Evolutionary conservation across 306 rosid species (phyloP).

Genomic region (Prunus fruticosa): DNA sequence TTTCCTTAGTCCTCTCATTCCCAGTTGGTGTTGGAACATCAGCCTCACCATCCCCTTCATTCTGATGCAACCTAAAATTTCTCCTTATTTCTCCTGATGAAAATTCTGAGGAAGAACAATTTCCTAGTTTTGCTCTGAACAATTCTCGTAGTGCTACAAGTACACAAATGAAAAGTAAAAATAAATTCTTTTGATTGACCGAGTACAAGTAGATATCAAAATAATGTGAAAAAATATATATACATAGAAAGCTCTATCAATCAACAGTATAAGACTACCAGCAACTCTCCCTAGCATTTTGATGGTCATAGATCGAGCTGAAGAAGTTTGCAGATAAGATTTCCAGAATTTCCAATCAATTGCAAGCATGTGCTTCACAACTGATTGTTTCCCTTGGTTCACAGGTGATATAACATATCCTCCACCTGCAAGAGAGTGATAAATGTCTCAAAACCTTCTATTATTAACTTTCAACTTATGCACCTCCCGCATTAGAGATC

Average conservation of each 20-base stretch:
- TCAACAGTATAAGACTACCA: conserved; percentile 38
- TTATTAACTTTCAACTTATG: background rate
- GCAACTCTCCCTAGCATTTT: conserved; percentile 81
- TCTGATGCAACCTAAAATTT: conserved; percentile 31
- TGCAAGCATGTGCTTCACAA: conserved; percentile 91
- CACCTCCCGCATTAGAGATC: background rate
- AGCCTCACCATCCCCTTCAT: conserved; percentile 34
- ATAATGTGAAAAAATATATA: background rate
- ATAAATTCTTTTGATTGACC: background rate
- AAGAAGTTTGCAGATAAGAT: conserved; percentile 50
- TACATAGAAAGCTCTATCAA: background rate
- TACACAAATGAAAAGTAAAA: background rate
- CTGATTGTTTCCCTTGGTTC: conserved; percentile 66
- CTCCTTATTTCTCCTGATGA: conserved; percentile 55
- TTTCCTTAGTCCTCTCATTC: conserved; percentile 28
- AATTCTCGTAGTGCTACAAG: conserved; percentile 68
- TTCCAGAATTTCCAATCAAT: conserved; percentile 92
- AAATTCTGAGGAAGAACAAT: conserved; percentile 34
- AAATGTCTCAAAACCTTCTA: background rate
- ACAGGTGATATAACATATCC: conserved; percentile 78
- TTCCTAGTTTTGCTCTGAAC: conserved; percentile 54
- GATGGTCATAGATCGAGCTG: conserved; percentile 59
- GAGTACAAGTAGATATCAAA: background rate
- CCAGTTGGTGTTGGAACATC: conserved; percentile 23
- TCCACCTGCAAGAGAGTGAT: conserved; percentile 54